Percentiles rank a stretch among this genome's conserved stretches.
phyloP scores from a whole-genome alignment of 129 eudicot species.

The Pulicaria dysenterica region DNA sequence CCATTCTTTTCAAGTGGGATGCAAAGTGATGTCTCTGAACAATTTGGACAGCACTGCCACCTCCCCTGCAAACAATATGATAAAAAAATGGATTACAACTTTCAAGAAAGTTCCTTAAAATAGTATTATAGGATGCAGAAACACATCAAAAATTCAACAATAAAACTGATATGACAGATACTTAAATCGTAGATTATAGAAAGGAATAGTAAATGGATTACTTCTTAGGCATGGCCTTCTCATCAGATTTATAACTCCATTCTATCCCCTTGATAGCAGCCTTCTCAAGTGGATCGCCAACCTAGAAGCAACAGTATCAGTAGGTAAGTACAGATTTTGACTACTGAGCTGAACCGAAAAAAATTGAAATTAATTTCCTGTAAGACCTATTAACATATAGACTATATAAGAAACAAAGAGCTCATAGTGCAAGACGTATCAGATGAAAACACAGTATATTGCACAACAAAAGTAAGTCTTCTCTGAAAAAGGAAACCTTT shows the following conservation, averaged over 20 bases:
- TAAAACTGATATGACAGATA: not conserved
- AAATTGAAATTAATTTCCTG: not conserved
- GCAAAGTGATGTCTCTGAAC: constrained; percentile 97
- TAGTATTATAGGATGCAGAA: not conserved
- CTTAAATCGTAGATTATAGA: not conserved
- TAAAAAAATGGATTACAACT: not conserved
- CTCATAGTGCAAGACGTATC: constrained; percentile 11
- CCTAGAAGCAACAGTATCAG: constrained; percentile 48
- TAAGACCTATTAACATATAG: not conserved
- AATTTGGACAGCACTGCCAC: constrained; percentile 75
- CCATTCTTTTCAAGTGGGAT: constrained; percentile 94
- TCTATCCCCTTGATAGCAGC: constrained; percentile 98
- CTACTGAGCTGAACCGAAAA: constrained; percentile 5
- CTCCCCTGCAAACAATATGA: constrained; percentile 60
- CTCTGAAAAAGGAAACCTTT: no score
- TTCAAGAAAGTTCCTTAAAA: constrained; percentile 2
- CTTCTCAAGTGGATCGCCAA: constrained; percentile 99
- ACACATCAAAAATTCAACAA: not conserved
- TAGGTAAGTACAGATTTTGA: not conserved
- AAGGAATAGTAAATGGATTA: constrained; percentile 34
- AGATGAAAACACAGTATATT: not conserved
- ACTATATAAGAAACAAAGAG: not conserved
- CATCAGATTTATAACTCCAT: constrained; percentile 96
- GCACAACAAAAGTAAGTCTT: not conserved
- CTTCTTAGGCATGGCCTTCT: constrained; percentile 97